Evolutionary conservation across 148 eudicot species (phyloP).

Genomic region (Nepenthes gracilis): DNA sequence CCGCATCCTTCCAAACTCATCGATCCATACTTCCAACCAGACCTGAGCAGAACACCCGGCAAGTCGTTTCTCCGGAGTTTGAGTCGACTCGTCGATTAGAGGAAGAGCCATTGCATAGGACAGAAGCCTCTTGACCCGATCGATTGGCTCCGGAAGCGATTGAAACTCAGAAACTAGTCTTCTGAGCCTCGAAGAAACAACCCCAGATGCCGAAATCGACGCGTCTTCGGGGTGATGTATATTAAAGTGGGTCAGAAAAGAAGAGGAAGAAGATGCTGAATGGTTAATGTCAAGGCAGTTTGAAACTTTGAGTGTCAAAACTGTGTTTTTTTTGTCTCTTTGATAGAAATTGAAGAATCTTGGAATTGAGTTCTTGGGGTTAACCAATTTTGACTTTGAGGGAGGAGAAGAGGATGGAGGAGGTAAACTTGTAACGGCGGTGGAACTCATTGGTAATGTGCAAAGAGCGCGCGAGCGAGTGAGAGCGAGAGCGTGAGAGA

Average conservation of each 20-base stretch:
- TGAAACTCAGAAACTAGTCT: slow-evolving; percentile 44
- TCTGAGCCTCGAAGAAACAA: slow-evolving; percentile 23
- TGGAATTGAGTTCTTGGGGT: slow-evolving; percentile 3
- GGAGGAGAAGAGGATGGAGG: neutral
- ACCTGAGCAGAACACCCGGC: slow-evolving; percentile 74
- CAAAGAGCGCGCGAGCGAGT: too few species aligned
- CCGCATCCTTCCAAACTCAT: slow-evolving; percentile 36
- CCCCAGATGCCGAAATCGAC: slow-evolving; percentile 6
- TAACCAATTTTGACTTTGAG: neutral
- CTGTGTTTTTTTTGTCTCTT: neutral
- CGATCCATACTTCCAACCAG: slow-evolving; percentile 58
- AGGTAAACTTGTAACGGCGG: neutral
- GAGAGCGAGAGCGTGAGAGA: too few species aligned
- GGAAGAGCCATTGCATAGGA: slow-evolving; percentile 47
- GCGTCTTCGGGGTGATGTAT: neutral
- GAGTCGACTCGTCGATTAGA: slow-evolving; percentile 30
- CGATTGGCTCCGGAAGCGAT: slow-evolving; percentile 52
- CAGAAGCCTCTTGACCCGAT: slow-evolving; percentile 59
- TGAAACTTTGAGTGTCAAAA: slow-evolving; percentile 2
- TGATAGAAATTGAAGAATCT: slow-evolving; percentile 6
- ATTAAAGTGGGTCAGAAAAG: slow-evolving; percentile 6
- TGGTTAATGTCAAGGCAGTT: neutral
- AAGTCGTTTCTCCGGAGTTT: slow-evolving; percentile 45
- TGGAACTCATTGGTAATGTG: too few species aligned
- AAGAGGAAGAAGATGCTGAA: neutral